Base-by-base conservation (phyloP, 2,329 filamentous ascomycete genomes). In the Lecanicillium sp. region DNA sequence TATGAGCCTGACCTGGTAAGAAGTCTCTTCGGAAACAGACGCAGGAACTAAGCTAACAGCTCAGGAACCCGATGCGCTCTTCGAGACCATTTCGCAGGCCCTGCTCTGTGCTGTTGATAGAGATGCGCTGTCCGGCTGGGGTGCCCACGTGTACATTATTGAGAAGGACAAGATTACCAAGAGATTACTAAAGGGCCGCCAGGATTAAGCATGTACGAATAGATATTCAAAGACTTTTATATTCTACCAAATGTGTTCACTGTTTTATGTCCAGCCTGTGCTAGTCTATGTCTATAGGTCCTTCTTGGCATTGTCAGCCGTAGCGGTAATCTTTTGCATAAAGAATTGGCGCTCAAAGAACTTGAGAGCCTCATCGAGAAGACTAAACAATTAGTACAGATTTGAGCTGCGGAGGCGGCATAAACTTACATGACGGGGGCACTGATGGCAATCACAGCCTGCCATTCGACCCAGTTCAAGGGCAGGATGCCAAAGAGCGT, bases 91-190 rank as follows among this genome's bases (percentile, higher is more conserved):
- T 66, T 97, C 93, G 40, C 93, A 98, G 73, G 84, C 91, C 44
- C 78, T 98, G 52, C 78, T 98, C 59, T 97, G 94, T 70, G 93
- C 93, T 51, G 88, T 97, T 50, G 93, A 98, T 70, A 81, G 93
- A 72, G 93, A 98, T 70, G 93, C 93, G 45, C 77, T 98, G 55
- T 96, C 91, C 30, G 93, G 93, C 56, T 97, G 93, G 93, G 93
- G 93, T 66, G 93, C 93, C 32, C 90, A 98, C 65, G 93, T 98
- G 59, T 98, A 97, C 74, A 95, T 98, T 64, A 95, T 98, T 68
- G 93, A 97, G 78, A 98, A 98, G 81, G 90, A 95, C 75, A 97
- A 97, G 86, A 88, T 98, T 55, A 97, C 93, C 63, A 96, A 97
- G 85, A 81, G 93, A 68, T 82, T 98, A 83, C 77, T 98, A 69